These are phyloP conservation scores for Blastobotrys proliferans DNA, from an alignment of 1,139 yeast genomes.

Conservation along the genomic window DNA sequence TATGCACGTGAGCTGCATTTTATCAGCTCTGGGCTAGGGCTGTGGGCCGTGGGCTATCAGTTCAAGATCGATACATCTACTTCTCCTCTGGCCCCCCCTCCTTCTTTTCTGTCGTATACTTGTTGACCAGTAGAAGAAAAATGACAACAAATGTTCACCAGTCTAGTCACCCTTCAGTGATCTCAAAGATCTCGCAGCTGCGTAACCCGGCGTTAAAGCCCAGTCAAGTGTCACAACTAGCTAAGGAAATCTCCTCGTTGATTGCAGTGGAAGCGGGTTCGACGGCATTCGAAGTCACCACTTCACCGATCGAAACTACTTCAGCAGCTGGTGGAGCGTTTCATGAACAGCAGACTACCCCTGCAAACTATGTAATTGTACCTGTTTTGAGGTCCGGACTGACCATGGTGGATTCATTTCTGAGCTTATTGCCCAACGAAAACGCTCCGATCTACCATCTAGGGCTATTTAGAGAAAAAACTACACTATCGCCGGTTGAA, in stretches of 20 bases:
- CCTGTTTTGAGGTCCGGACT: slow-evolving; percentile 36
- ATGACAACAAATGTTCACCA: slow-evolving; percentile 22
- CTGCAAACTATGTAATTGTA: slow-evolving; percentile 26
- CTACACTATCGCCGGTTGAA: slow-evolving; percentile 34
- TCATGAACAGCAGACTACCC: slow-evolving; percentile 17
- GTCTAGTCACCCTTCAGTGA: slow-evolving; percentile 31
- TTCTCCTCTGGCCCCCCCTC: background rate
- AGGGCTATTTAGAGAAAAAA: slow-evolving; percentile 35
- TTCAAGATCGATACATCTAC: too few species aligned
- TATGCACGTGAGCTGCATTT: background rate
- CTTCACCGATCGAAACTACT: background rate
- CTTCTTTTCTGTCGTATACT: background rate
- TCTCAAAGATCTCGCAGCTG: slow-evolving; percentile 30
- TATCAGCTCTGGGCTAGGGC: background rate
- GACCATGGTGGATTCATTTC: slow-evolving; percentile 34
- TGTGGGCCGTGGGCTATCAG: too few species aligned
- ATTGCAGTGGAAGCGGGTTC: slow-evolving; percentile 33
- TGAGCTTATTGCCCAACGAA: slow-evolving; percentile 29
- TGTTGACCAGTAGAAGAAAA: background rate
- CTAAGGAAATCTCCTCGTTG: slow-evolving; percentile 28
- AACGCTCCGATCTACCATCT: slow-evolving; percentile 34
- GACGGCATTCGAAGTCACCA: slow-evolving; percentile 16
- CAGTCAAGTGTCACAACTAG: slow-evolving; percentile 25
- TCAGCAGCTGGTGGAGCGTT: slow-evolving; percentile 8
- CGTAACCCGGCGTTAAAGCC: slow-evolving; percentile 23